Percentiles rank a stretch among this genome's conserved stretches.
phyloP scores from a whole-genome alignment of 768 basidiomycete genomes.

The Naganishia onofrii region DNA sequence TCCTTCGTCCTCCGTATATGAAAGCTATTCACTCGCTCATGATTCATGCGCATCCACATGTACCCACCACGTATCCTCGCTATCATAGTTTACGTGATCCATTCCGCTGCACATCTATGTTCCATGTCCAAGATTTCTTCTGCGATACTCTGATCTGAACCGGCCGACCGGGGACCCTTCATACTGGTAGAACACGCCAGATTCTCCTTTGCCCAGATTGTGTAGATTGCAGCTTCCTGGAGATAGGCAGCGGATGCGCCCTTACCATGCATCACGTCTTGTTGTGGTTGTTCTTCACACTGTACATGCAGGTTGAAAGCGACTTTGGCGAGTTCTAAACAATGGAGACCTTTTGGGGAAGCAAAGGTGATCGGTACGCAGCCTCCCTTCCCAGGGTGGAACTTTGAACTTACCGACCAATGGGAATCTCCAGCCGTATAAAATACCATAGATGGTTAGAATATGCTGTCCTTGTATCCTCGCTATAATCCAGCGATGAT shows the following conservation, averaged over 20 bases:
- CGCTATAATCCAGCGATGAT: conserved; percentile 24
- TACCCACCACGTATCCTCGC: neutral
- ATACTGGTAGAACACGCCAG: conserved; percentile 6
- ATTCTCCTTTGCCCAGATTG: conserved; percentile 23
- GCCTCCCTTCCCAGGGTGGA: no score
- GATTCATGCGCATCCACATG: neutral
- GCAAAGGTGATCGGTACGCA: neutral
- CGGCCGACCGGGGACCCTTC: neutral
- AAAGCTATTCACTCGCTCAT: no score
- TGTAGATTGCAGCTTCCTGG: conserved; percentile 22
- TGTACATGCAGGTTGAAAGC: conserved; percentile 21
- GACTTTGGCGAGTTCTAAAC: conserved; percentile 28
- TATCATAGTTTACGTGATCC: neutral
- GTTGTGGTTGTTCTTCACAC: neutral
- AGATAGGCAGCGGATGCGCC: neutral
- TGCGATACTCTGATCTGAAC: neutral
- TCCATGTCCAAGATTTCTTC: conserved; percentile 10
- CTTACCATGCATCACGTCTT: neutral
- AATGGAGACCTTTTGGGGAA: conserved; percentile 28
- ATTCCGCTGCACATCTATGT: neutral
- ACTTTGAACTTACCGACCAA: conserved; percentile 34
- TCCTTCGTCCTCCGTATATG: no score
- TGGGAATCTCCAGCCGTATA: conserved; percentile 32
- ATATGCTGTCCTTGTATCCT: conserved; percentile 23
- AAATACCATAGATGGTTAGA: conserved; percentile 25